These are phyloP conservation scores for Gynandropsis gynandra DNA, from an alignment of 345 rosid genomes.

Conservation along the genomic window DNA sequence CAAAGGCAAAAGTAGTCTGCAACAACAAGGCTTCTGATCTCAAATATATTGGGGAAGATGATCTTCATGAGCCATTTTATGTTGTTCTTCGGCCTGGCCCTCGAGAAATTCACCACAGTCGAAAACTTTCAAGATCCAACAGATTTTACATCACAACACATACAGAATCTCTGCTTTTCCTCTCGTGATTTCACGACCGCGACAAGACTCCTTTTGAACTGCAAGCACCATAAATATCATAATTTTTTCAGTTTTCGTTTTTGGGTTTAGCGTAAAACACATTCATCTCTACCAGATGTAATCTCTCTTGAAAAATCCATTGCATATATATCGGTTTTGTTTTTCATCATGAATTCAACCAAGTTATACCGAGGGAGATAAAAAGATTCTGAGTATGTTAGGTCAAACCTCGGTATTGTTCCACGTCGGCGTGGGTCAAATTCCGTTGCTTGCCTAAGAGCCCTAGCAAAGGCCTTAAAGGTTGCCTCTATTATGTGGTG, in stretches of 20 bases:
- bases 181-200: slow-evolving; percentile 32
- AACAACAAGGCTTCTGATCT: no score
- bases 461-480: slow-evolving; percentile 95
- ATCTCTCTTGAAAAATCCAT: background rate
- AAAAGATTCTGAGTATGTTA: no score
- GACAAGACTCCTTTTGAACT: slow-evolving; percentile 89
- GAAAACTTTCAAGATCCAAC: background rate
- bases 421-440: slow-evolving; percentile 70
- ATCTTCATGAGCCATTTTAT: no score
- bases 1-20: no score
- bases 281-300: no score
- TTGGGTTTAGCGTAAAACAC: no score
- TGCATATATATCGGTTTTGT: no score
- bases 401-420: slow-evolving; percentile 68
- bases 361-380: background rate
- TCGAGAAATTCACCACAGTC: background rate
- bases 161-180: background rate
- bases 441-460: slow-evolving; percentile 85
- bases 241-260: no score
- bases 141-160: slow-evolving; percentile 1
- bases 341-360: no score
- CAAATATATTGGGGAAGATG: no score
- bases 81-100: no score
- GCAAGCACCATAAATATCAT: slow-evolving; percentile 29
- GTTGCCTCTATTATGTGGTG: slow-evolving; percentile 96